These are phyloP conservation scores for Lactarius hengduanensis DNA, from an alignment of 768 basidiomycete species.

Conservation along the genomic window DNA sequence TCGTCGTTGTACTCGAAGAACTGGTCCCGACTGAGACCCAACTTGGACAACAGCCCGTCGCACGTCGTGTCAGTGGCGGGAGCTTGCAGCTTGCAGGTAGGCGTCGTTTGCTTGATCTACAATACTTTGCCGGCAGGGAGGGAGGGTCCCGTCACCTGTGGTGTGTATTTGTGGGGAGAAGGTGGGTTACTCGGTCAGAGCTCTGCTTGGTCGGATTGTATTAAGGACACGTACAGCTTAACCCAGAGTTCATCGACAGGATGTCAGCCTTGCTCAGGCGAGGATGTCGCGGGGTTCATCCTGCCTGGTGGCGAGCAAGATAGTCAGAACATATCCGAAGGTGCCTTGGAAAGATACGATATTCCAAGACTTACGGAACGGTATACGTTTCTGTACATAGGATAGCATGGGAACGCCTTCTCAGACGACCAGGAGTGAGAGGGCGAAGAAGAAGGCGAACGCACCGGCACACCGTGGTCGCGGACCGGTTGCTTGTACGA, in stretches of 20 bases:
- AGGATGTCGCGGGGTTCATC: conserved; percentile 8
- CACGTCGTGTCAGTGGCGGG: neutral
- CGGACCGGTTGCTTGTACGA: conserved; percentile 10
- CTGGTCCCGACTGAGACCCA: neutral
- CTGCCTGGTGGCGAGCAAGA: neutral
- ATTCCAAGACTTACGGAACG: neutral
- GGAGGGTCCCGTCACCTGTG: neutral
- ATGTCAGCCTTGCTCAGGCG: neutral
- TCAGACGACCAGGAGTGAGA: no score
- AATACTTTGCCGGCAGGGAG: neutral
- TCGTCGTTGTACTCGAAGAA: conserved; percentile 19
- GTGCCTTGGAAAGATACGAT: neutral
- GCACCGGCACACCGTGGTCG: conserved; percentile 7
- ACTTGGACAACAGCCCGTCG: neutral
- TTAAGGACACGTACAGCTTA: conserved; percentile 3
- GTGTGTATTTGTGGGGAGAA: neutral
- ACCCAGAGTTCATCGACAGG: conserved; percentile 3
- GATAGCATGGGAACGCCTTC: neutral
- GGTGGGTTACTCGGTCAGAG: neutral
- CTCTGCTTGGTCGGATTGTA: neutral
- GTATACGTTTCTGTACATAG: neutral
- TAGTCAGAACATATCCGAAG: no score
- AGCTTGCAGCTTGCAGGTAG: neutral
- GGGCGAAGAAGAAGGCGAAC: neutral
- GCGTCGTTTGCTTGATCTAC: neutral